These are phyloP conservation scores for Malassezia cuniculi DNA, from an alignment of 1,284 basidiomycete genomes.

Conservation along the genomic window DNA sequence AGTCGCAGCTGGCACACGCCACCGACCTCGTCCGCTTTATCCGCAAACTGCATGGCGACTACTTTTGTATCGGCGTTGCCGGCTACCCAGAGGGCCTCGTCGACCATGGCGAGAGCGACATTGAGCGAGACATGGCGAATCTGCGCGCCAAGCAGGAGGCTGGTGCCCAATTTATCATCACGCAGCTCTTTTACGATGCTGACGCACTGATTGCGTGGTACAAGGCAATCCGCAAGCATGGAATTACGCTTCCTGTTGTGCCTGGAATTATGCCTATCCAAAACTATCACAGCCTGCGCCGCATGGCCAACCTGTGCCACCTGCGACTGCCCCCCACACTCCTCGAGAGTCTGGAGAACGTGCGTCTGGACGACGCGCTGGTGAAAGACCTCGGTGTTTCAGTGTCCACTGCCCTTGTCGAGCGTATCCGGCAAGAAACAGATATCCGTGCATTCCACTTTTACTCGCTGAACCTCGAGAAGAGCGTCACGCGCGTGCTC, in stretches of 20 bases:
- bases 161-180: constrained; percentile 88
- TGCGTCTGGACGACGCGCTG: constrained; percentile 64
- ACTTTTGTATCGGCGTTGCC: constrained; percentile 85
- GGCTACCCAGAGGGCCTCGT: constrained; percentile 75
- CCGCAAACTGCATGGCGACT: constrained; percentile 65
- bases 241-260: constrained; percentile 78
- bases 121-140: constrained; percentile 59
- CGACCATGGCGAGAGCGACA: constrained; percentile 51
- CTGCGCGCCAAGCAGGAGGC: constrained; percentile 84
- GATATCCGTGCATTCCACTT: constrained; percentile 76
- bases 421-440: constrained; percentile 51
- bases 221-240: constrained; percentile 47
- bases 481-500: constrained; percentile 78
- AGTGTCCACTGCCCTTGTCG: constrained; percentile 57
- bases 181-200: constrained; percentile 93
- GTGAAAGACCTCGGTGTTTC: constrained; percentile 70
- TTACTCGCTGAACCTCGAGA: constrained; percentile 93
- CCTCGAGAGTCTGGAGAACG: constrained; percentile 59
- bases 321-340: constrained; percentile 63
- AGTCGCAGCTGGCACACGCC: constrained; percentile 72
- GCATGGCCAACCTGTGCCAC: constrained; percentile 77
- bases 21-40: constrained; percentile 85
- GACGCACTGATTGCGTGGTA: constrained; percentile 47
- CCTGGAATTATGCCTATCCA: constrained; percentile 98
- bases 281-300: constrained; percentile 80